Evolutionary conservation across 306 rosid genomes (phyloP), one percentile per base, ranked within the genome.

Genomic region (Cyamopsis tetragonoloba): DNA sequence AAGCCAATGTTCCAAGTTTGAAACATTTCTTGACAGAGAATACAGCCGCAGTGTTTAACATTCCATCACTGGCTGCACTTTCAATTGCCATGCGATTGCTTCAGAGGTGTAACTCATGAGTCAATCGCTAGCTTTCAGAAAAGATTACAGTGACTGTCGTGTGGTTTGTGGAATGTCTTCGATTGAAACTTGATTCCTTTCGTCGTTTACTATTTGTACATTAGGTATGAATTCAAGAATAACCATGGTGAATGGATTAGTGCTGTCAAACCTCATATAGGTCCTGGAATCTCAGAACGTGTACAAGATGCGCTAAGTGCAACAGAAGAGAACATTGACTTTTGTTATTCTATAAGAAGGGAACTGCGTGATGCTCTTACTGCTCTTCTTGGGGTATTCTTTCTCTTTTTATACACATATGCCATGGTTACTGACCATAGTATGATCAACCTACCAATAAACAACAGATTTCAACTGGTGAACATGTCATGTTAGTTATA

Each of bases 171-270:
- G 43, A 54, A 13, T 50, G 32, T 65, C 28, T 32, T 28, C 1
- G 15, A 12, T 24, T 46, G 38, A 72, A 39, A 22, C 43, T 41
- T 48, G 23, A 27, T 2, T 27, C 19, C 27, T 47, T 17, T 32
- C 37, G 1, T 23, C 46, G 2, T 43, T 15, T 19, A 14, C 62
- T 32, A 14, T 72, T 26, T 56, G 46, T 64, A 39, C 47, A 4
- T 0, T 42, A 87, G 96, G 82, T 74, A 75, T 50, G 93, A 89
- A 43, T 77, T 89, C 85, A 89, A 85, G 80, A 81, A 42, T 56
- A 89, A 83, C 68, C 96, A 89, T 53, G 83, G 80, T n/a, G 79
- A 83, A 73, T 87, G 96, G 96, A 14, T 89, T 23, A 63, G 12
- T 3, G 55, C 71, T 4, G 82, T 73, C 66, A 80, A 79, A 67